Base-by-base conservation (phyloP, 768 basidiomycete genomes). In the Tremella fuciformis region DNA sequence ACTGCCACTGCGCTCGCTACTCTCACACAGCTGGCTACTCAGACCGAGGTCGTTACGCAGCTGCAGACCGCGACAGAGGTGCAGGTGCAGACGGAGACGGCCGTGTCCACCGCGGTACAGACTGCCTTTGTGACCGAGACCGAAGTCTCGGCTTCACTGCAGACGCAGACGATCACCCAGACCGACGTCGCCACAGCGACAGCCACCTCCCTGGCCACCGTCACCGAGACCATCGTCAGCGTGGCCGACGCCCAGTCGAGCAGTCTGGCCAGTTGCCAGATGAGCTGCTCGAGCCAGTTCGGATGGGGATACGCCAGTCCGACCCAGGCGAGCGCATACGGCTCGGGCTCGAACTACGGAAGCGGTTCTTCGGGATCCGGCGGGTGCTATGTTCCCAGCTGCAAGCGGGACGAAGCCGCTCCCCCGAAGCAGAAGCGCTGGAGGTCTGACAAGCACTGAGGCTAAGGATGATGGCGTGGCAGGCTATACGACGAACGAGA, bases 111-210 rank as follows among this genome's bases (percentile, higher is more conserved):
- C 29, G 51, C 16, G 3, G n/a, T 34, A 37, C n/a, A 38, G 24
- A 59, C 58, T 0, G 39, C 47, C 41, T 25, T 41, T 21, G 51
- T 25, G 41, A 62, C 61, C n/a, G 46, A n/a, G 6, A 62, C 50
- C 6, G 26, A 37, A 15, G 46, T 34, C 19, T 50, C 61, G 0
- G 57, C 55, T 15, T 47, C 54, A 1, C 56, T 44, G n/a, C 38
- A 49, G 0, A 21, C 42, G 13, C 34, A 48, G 21, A 51, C 50
- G 21, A 42, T 26, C 18, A 54, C 50, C 2, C 7, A 24, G 13
- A 54, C 40, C 21, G 56, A 44, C 9, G 46, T 42, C 19, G 49
- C 40, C 2, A 60, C 63, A 16, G 57, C 54, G n/a, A 59, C 60
- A 19, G 42, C 42, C 13, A 56, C 57, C 15, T 16, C 15, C 15